Evolutionary conservation across 2,329 filamentous ascomycete species (phyloP).

Genomic region (Colletotrichum theobromicola): DNA sequence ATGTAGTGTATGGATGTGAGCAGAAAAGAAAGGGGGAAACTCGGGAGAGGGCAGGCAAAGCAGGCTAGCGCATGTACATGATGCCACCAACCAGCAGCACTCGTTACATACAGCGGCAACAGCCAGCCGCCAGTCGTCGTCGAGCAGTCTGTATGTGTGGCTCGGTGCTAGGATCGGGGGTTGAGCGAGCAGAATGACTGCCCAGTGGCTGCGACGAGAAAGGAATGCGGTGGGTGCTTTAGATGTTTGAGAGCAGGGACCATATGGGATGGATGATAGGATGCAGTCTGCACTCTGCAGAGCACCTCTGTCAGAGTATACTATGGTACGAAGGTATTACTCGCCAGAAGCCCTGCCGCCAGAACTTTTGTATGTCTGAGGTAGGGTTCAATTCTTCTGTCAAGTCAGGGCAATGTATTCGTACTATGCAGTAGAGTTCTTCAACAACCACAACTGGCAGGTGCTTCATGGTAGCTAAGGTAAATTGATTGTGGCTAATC

Average conservation of each 20-base stretch:
- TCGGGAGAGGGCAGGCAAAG: not conserved
- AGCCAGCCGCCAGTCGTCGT: not conserved
- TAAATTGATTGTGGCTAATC: not conserved
- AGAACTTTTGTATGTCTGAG: not conserved
- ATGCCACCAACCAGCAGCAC: not conserved
- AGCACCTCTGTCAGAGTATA: too few species aligned
- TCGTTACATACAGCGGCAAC: not conserved
- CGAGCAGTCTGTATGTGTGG: not conserved
- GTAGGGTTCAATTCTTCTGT: not conserved
- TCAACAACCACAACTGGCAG: not conserved
- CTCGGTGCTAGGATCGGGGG: not conserved
- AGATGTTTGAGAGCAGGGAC: not conserved
- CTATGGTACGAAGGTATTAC: not conserved
- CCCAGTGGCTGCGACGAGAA: not conserved
- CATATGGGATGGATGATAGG: not conserved
- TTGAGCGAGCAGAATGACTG: conserved; percentile 11
- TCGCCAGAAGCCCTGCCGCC: not conserved
- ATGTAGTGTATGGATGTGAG: not conserved
- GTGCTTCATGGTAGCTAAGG: not conserved
- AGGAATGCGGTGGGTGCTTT: not conserved
- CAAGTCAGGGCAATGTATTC: not conserved
- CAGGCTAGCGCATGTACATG: not conserved
- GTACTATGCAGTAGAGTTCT: not conserved
- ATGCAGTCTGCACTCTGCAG: not conserved
- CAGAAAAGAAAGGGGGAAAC: not conserved